These are phyloP conservation scores for Raphanus sativus DNA, from an alignment of 345 rosid species.

Conservation along the genomic window DNA sequence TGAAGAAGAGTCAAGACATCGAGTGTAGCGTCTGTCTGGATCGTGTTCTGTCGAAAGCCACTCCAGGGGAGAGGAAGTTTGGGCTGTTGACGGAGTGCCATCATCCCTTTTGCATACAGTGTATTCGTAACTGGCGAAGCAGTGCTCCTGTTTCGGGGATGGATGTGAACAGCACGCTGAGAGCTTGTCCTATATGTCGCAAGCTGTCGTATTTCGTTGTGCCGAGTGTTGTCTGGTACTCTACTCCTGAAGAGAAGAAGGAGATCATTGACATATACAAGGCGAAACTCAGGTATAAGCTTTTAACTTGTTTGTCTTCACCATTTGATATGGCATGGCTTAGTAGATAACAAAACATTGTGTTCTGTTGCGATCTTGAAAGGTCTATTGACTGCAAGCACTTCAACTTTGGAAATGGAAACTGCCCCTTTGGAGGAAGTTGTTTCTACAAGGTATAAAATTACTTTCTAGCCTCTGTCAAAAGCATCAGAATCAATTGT, in stretches of 20 bases:
- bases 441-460: constrained; percentile 78
- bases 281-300: constrained; percentile 72
- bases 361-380: constrained; percentile 18
- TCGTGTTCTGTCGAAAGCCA: constrained; percentile 67
- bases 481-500: not conserved
- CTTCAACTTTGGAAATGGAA: constrained; percentile 80
- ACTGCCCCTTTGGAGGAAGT: constrained; percentile 86
- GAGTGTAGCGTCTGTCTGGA: constrained; percentile 90
- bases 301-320: not conserved
- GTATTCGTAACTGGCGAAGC: constrained; percentile 88
- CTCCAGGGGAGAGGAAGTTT: constrained; percentile 80
- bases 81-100: constrained; percentile 81
- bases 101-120: constrained; percentile 86
- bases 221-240: constrained; percentile 94
- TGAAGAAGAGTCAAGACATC: constrained; percentile 72
- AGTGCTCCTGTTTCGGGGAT: constrained; percentile 83
- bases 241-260: constrained; percentile 71
- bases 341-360: not conserved
- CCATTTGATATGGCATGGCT: not conserved
- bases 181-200: constrained; percentile 94
- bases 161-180: constrained; percentile 78
- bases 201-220: constrained; percentile 92
- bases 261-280: constrained; percentile 78
- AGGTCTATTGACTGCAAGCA: constrained; percentile 79
- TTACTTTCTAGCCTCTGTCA: not conserved